Evolutionary conservation across 2,329 filamentous ascomycete genomes (phyloP), one percentile per base, ranked within the genome.

Genomic region (Colletotrichum truncatum): DNA sequence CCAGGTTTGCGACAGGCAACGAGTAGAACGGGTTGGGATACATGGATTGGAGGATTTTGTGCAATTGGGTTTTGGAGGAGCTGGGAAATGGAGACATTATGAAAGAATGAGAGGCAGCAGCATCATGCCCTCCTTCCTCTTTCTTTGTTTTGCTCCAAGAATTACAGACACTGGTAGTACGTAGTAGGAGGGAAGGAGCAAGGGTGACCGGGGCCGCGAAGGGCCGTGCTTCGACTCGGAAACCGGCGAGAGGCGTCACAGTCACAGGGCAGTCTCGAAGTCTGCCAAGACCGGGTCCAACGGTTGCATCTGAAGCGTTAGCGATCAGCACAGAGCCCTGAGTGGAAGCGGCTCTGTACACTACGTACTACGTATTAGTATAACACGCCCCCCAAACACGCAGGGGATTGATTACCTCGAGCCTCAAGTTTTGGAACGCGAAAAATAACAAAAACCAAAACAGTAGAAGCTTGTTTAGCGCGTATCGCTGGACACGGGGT

Each of bases 201-300:
- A 21, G 46, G 48, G 43, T 23, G 43, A 8, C 43, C 21, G 30
- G 28, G 48, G 48, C 48, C 38, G 26, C 34, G 11, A 18, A 41
- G 36, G 25, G 16, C 6, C 18, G 38, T 16, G 52, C 38, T 18
- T 55, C 52, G 23, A 11, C 34, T 34, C 52, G 18, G 52, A 55
- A 55, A 45, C 57, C 21, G 14, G 36, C n/a, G 23, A 23, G 28
- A 52, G 36, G 55, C 43, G 60, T 64, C 28, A 49, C 55, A 51
- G 45, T 59, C 34, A 59, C 61, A 64, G 46, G 38, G 61, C 54
- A 21, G 55, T 46, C 55, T 64, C 38, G 61, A 60, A 64, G 55
- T n/a, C 45, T 28, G 61, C 61, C 61, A 64, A 60, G 55, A 45
- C 55, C 38, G 46, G 61, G 61, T 60, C 46, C 38, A 45, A 53